Conservation (phyloP, 2,329 filamentous ascomycete species). For the Aureobasidium mangrovei region DNA sequence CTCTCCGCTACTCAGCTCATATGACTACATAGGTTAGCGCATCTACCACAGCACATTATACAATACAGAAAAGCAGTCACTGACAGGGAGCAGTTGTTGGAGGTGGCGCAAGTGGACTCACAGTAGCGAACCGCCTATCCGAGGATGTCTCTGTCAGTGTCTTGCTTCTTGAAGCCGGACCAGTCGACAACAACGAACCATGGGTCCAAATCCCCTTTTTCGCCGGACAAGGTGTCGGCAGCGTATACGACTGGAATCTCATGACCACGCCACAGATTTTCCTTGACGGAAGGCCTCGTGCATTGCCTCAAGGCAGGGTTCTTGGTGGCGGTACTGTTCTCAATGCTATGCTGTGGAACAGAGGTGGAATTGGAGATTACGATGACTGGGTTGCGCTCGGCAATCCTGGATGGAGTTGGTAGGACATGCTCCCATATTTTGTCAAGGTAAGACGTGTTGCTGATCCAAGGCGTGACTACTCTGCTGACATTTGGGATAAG, state of each 20-base stretch:
- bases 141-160: constrained; percentile 24
- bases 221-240: constrained; percentile 22
- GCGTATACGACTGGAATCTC: constrained; percentile 24
- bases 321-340: constrained; percentile 28
- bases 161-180: constrained; percentile 26
- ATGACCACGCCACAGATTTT: constrained; percentile 20
- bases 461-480: too few relatives aligned
- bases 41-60: too few relatives aligned
- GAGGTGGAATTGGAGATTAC: constrained; percentile 41
- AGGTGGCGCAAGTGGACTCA: constrained; percentile 24
- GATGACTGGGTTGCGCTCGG: constrained; percentile 51
- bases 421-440: constrained; percentile 34
- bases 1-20: constrained; percentile 21
- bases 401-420: constrained; percentile 52
- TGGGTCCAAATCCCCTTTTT: constrained; percentile 22
- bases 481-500: neutral
- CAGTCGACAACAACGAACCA: constrained; percentile 19
- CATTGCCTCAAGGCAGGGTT: constrained; percentile 22
- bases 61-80: neutral
- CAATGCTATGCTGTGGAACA: constrained; percentile 29
- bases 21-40: constrained; percentile 24
- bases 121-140: constrained; percentile 25
- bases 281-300: constrained; percentile 21
- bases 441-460: constrained; percentile 23
- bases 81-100: constrained; percentile 21